Base-by-base conservation (phyloP, 1,139 yeast genomes). In the Kodamaea anthophila region DNA sequence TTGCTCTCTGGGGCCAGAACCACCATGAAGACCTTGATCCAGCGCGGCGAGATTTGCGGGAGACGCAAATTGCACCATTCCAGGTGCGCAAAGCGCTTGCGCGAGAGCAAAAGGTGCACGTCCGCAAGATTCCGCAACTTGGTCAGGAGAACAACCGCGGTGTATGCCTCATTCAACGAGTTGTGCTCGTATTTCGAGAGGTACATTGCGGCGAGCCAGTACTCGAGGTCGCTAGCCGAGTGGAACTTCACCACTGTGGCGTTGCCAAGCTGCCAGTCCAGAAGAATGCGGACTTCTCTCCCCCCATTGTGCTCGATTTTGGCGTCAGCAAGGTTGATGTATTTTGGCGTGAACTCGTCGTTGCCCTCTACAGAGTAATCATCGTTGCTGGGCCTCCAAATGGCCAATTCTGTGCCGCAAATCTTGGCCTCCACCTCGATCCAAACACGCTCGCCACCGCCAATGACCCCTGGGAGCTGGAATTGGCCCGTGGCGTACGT, bases 1-100 rank as follows among this genome's bases (percentile, higher is more conserved):
- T 64, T 63, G 18, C 46, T 29, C 24, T 62, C 65, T 12, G 60
- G 55, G 0, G 77, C 77, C 11, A 53, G 49, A 13, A 69, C 54
- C 6, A 60, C 72, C 39, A 71, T 56, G 36, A 48, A 70, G 31
- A 73, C 70, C 43, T 70, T 62, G 18, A 73, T 49, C 78, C 79
- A 74, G 47, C 70, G 70, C 36, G 67, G 61, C 34, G 73, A 69
- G 25, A 73, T 54, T 40, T 69, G 75, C 5, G 80, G 79, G 40
- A 73, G 63, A 33, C 79, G 50, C 35, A 74, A 48, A 42, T 73
- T 68, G 46, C 74, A 70, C 79, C 79, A 74, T 42, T 74, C 80
- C 31, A 49, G 60, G 34, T 67, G 64, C 13, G 65, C 49, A 31
- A 59, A 57, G 35, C 69, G 56, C 42, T 70, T 68, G 36, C 58